Base-by-base conservation (phyloP, 2,329 filamentous ascomycete genomes). In the Aspergillus sp. region DNA sequence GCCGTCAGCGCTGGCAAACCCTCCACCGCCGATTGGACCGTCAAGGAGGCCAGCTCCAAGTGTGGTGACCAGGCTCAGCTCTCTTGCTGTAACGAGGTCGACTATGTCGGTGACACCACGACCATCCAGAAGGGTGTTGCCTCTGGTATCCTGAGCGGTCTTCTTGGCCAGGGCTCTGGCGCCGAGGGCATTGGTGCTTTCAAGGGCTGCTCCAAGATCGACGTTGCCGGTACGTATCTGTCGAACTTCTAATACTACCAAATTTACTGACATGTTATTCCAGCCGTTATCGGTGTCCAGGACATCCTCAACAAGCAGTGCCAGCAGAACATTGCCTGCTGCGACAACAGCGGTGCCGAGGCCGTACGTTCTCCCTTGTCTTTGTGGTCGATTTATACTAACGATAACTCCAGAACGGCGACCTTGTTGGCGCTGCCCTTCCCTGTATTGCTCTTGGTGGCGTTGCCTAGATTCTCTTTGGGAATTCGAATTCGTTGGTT, bases 281-380 rank as follows among this genome's bases (percentile, higher is more conserved):
- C 27, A 50, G 48, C 21, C 57, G 12, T 70, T 43, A 56, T 66
- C 52, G 47, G 39, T 14, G 39, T 70, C 49, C 64, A 70, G 62
- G 69, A 73, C 33, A 50, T 72, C 17, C 58, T 74, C 64, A 72
- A 73, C 65, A 64, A 68, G 63, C 59, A 72, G 65, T 74, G 72
- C 67, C 69, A 74, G 68, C 66, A 72, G 68, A 74, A 73, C 64
- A 70, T 74, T 62, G 72, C 71, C 52, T 74, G 72, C 57, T 74
- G 71, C 65, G 67, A 70, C 62, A 63, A 67, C 60, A 68, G 64
- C 44, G 60, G 57, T 17, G 64, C 62, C 59, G 57, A 58, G 53
- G 66, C 70, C 52, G 68, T 72, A 53, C 61, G 70, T 69, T 48
- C 17, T 51, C 9, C 3, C 9, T 11, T 31, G 8, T 7, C 3